Conservation (phyloP, 768 basidiomycete genomes). For the Boletus sp. region DNA sequence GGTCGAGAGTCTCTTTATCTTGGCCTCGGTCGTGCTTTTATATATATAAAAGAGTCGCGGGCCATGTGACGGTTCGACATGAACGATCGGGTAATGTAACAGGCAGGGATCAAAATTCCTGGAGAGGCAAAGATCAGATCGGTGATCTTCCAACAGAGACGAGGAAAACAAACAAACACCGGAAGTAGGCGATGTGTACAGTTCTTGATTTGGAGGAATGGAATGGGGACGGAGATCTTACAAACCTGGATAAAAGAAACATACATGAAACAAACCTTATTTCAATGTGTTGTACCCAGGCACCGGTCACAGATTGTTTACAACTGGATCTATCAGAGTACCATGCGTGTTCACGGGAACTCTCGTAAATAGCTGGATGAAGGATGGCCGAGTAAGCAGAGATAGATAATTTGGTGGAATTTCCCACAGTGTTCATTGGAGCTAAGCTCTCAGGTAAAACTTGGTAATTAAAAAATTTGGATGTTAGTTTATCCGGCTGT, state of each 20-base stretch:
- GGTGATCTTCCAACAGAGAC: conserved; percentile 17
- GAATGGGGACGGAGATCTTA: conserved; percentile 22
- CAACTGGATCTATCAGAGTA: conserved; percentile 6
- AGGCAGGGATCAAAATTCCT: conserved; percentile 10
- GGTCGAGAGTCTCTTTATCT: conserved; percentile 5
- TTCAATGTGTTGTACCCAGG: conserved; percentile 23
- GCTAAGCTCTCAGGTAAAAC: conserved; percentile 9
- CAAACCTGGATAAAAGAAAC: conserved; percentile 28
- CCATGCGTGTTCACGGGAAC: conserved; percentile 20
- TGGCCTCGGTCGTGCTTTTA: conserved; percentile 18
- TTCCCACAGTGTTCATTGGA: conserved; percentile 21
- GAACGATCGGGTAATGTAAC: conserved; percentile 19
- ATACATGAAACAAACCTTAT: conserved; percentile 33
- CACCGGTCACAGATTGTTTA: conserved; percentile 14
- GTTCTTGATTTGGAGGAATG: conserved; percentile 22
- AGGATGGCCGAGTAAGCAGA: conserved; percentile 16
- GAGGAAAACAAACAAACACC: conserved; percentile 18
- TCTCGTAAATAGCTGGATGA: conserved; percentile 12
- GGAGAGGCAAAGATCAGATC: conserved; percentile 21
- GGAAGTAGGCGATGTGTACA: conserved; percentile 10
- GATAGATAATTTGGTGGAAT: conserved; percentile 13
- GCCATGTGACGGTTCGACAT: conserved; percentile 17
- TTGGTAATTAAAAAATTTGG: conserved; percentile 13
- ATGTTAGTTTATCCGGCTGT: conserved; percentile 8
- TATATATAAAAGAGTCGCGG: conserved; percentile 16